A percentile compares a stretch with the other conserved stretches of the same genome.
Evolutionary conservation across 306 rosid genomes (phyloP).

Genomic region (Astragalus membranaceus): DNA sequence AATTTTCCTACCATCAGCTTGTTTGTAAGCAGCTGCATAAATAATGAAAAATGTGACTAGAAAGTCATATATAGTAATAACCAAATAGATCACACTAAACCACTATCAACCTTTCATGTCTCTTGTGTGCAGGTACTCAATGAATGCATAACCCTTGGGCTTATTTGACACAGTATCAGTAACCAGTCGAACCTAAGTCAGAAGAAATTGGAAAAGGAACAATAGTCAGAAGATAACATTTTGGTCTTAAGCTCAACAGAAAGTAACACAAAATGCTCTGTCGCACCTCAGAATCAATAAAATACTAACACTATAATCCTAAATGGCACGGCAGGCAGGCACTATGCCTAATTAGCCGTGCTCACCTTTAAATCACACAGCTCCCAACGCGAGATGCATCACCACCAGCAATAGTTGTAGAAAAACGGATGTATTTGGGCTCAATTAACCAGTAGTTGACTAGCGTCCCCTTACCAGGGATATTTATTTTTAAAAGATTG

Average conservation of each 20-base stretch:
- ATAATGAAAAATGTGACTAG: neutral
- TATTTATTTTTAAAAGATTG: slow-evolving; percentile 31
- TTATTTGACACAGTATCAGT: slow-evolving; percentile 63
- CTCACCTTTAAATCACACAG: slow-evolving; percentile 96
- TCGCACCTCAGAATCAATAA: slow-evolving; percentile 16
- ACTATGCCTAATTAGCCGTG: slow-evolving; percentile 99
- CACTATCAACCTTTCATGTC: slow-evolving; percentile 87
- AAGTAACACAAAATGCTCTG: slow-evolving; percentile 10
- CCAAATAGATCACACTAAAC: neutral
- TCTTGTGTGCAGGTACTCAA: slow-evolving; percentile 88
- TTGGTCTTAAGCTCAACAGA: slow-evolving; percentile 18
- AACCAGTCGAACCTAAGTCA: slow-evolving; percentile 73
- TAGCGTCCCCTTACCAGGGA: slow-evolving; percentile 99
- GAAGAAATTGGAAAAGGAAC: neutral
- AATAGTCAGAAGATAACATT: slow-evolving; percentile 24
- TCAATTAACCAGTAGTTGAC: slow-evolving; percentile 84
- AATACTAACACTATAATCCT: slow-evolving; percentile 47
- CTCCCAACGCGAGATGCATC: slow-evolving; percentile 94
- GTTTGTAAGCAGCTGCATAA: slow-evolving; percentile 92
- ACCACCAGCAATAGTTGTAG: slow-evolving; percentile 97
- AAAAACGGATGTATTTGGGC: slow-evolving; percentile 77
- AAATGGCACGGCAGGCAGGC: slow-evolving; percentile 99
- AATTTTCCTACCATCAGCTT: slow-evolving; percentile 97
- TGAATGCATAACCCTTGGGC: slow-evolving; percentile 92
- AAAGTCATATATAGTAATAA: neutral